A percentile compares a stretch with the other conserved stretches of the same genome.
Evolutionary conservation across 2,329 filamentous ascomycete genomes (phyloP).

Genomic region (Coniochaeta sp.): DNA sequence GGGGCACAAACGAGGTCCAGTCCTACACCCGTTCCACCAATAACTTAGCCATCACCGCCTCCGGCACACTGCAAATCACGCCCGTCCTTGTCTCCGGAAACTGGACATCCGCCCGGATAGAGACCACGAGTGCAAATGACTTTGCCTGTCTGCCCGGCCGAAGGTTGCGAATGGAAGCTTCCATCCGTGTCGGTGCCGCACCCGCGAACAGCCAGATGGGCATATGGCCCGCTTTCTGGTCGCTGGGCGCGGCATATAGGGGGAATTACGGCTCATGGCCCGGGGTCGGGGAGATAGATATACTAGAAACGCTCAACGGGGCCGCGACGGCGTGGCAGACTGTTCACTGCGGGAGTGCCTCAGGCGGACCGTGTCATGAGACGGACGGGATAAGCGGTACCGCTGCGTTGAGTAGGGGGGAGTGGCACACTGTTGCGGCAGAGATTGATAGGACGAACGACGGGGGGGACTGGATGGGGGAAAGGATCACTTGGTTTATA

Average conservation of each 20-base stretch:
- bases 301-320: slow-evolving; percentile 35
- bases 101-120: slow-evolving; percentile 38
- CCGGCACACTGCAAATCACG: slow-evolving; percentile 39
- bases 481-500: slow-evolving; percentile 41
- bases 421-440: slow-evolving; percentile 38
- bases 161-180: slow-evolving; percentile 29
- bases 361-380: slow-evolving; percentile 34
- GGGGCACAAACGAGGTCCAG: slow-evolving; percentile 42
- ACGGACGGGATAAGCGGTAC: slow-evolving; percentile 22
- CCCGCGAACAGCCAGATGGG: slow-evolving; percentile 21
- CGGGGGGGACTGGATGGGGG: slow-evolving; percentile 30
- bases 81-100: slow-evolving; percentile 63
- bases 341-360: slow-evolving; percentile 31
- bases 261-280: slow-evolving; percentile 33
- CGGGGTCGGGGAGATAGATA: slow-evolving; percentile 33
- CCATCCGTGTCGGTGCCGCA: slow-evolving; percentile 25
- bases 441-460: slow-evolving; percentile 37
- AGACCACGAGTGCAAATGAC: slow-evolving; percentile 25
- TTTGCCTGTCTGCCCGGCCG: slow-evolving; percentile 24
- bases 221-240: slow-evolving; percentile 41
- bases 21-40: slow-evolving; percentile 30
- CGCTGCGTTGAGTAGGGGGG: slow-evolving; percentile 15
- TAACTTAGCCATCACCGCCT: slow-evolving; percentile 31
- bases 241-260: slow-evolving; percentile 30
- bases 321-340: slow-evolving; percentile 24